phyloP scores from a whole-genome alignment of 257 asterid species.

The Solanum ossicruentum region DNA sequence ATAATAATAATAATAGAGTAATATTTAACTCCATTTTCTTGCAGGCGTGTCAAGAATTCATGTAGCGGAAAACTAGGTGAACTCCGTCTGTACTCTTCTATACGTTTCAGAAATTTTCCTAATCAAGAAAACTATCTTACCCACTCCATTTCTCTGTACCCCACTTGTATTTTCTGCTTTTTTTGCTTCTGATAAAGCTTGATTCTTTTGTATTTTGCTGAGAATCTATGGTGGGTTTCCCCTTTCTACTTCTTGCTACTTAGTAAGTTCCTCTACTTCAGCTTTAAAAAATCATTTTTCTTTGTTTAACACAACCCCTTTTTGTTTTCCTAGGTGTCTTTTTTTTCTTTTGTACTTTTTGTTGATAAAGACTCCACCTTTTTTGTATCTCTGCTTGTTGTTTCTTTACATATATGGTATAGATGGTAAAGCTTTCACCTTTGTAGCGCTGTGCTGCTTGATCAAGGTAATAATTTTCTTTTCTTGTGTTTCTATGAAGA shows the following conservation, averaged over 20 bases:
- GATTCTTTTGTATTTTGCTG: neutral
- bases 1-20: neutral
- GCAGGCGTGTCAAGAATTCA: constrained; percentile 20
- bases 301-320: neutral
- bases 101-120: neutral
- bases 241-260: neutral
- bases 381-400: neutral
- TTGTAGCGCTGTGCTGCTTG: neutral
- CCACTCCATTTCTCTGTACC: neutral
- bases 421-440: neutral
- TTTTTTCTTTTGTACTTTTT: neutral
- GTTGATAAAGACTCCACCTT: neutral
- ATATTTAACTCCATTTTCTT: neutral
- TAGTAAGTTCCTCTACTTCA: constrained; percentile 4
- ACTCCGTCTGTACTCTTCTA: constrained; percentile 1
- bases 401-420: neutral
- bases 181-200: neutral
- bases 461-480: neutral
- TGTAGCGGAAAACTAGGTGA: constrained; percentile 4
- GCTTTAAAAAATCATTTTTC: neutral
- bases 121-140: neutral
- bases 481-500: neutral
- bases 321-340: neutral
- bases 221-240: neutral
- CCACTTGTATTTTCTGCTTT: neutral